Base-by-base conservation (phyloP, 805 yeast species). In the Myxozyma melibiosi region DNA sequence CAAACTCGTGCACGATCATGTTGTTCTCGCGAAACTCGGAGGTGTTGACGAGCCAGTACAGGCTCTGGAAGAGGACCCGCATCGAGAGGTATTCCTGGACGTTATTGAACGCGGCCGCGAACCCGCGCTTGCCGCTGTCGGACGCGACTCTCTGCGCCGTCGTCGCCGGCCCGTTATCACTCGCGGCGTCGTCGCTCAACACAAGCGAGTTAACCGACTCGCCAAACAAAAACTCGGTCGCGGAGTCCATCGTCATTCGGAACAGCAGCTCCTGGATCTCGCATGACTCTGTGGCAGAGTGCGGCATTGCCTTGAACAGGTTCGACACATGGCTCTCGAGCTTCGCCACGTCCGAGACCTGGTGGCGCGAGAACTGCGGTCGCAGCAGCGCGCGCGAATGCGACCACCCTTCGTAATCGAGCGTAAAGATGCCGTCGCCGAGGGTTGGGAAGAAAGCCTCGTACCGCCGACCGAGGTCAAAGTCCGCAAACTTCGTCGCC, bases 341-440 rank as follows among this genome's bases (percentile, higher is more conserved):
- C 41, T 60, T 49, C 6, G 56, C 61, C 0, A 71, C 60, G 25
- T 68, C 69, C 16, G 68, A 61, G 13, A 55, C 54, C 63, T 71
- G 73, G 39, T 68, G 69, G 3, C 70, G 61, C 40, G 66, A 48
- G 61, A 73, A 73, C 60, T 71, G 73, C 5, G 76, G 76, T 34
- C 74, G 66, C 40, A 73, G 65, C 66, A 73, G 55, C 5, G 71
- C 66, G 13, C 76, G 63, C 16, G 74, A 69, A 51, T 73, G 75
- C 45, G 68, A 66, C 76, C 76, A 73, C 27, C 67, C 69, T 38
- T 63, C 65, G 27, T 73, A 73, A 37, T 67, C 68, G 24, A 69
- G 65, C 3, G 74, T 72, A 64, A 73, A 73, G 44, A 73, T 72
- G 1, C 76, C 76, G 30, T 65, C 61, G 4, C 75, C 75, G 13